Evolutionary conservation across 2,329 filamentous ascomycete genomes (phyloP).

Genomic region (Xylaria sp.): DNA sequence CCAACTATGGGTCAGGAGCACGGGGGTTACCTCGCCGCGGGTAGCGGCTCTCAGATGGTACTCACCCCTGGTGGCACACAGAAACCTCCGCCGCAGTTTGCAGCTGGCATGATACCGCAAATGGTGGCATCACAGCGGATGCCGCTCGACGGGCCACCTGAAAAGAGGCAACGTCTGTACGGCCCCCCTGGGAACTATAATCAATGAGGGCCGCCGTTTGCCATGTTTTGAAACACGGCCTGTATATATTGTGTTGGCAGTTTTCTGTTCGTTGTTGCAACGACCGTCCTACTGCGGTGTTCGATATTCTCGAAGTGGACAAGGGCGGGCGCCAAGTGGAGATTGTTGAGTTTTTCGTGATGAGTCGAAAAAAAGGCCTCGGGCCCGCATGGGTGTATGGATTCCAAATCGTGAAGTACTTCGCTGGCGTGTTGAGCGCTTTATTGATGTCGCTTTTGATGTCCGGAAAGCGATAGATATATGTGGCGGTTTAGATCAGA

Average conservation of each 20-base stretch:
- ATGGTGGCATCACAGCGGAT: slow-evolving; percentile 32
- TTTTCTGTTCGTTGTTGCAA: slow-evolving; percentile 6
- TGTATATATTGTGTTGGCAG: slow-evolving; percentile 27
- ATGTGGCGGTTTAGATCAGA: slow-evolving; percentile 11
- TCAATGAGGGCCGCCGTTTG: slow-evolving; percentile 25
- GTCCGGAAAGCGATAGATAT: slow-evolving; percentile 11
- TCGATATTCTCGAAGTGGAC: slow-evolving; percentile 1
- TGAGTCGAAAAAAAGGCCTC: neutral
- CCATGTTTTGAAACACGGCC: slow-evolving; percentile 17
- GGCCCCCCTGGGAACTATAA: slow-evolving; percentile 39
- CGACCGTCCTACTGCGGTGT: neutral
- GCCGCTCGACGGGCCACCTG: slow-evolving; percentile 39
- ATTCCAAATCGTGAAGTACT: slow-evolving; percentile 6
- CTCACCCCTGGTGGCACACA: slow-evolving; percentile 37
- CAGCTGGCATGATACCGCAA: slow-evolving; percentile 37
- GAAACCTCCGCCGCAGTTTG: slow-evolving; percentile 30
- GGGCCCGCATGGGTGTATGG: neutral
- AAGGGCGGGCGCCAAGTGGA: neutral
- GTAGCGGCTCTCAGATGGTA: slow-evolving; percentile 38
- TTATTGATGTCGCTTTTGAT: slow-evolving; percentile 1
- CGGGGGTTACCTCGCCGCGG: slow-evolving; percentile 40
- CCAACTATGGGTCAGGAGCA: slow-evolving; percentile 43
- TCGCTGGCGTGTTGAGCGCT: neutral
- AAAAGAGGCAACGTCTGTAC: slow-evolving; percentile 51
- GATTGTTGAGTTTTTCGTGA: slow-evolving; percentile 3